Evolutionary conservation across 495 filamentous ascomycete species (phyloP).

Genomic region (Pyrenula massariospora): DNA sequence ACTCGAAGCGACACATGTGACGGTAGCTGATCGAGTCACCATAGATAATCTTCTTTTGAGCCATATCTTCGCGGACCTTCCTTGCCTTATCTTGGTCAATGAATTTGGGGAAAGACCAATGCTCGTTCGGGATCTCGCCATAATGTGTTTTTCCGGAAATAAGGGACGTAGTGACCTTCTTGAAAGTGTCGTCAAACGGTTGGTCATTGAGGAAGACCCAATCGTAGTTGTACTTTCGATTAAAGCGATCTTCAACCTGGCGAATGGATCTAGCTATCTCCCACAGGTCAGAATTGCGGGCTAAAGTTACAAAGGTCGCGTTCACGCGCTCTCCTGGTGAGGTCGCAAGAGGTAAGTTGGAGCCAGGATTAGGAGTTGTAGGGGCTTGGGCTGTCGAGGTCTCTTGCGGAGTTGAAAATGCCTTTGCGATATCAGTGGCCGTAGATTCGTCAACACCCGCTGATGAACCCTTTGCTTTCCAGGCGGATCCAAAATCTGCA

Average conservation of each 20-base stretch:
- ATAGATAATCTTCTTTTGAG: constrained; percentile 78
- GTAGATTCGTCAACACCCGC: not conserved
- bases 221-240: constrained; percentile 89
- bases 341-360: constrained; percentile 31
- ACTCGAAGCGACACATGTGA: constrained; percentile 92
- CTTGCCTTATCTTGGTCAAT: constrained; percentile 79
- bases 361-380: constrained; percentile 20
- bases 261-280: constrained; percentile 92
- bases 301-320: constrained; percentile 92
- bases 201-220: constrained; percentile 98
- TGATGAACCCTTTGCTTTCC: not conserved
- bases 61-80: constrained; percentile 77
- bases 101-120: constrained; percentile 82
- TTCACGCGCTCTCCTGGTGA: constrained; percentile 64
- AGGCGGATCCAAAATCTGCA: not conserved
- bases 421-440: not conserved
- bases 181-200: constrained; percentile 85
- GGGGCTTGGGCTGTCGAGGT: constrained; percentile 10
- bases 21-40: constrained; percentile 86
- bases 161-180: constrained; percentile 75
- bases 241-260: constrained; percentile 94
- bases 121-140: constrained; percentile 70
- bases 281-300: constrained; percentile 88
- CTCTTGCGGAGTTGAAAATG: not conserved
- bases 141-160: constrained; percentile 88